Base-by-base conservation (phyloP, 176 grass and related monocot species). In the Cenchrus purpureus region DNA sequence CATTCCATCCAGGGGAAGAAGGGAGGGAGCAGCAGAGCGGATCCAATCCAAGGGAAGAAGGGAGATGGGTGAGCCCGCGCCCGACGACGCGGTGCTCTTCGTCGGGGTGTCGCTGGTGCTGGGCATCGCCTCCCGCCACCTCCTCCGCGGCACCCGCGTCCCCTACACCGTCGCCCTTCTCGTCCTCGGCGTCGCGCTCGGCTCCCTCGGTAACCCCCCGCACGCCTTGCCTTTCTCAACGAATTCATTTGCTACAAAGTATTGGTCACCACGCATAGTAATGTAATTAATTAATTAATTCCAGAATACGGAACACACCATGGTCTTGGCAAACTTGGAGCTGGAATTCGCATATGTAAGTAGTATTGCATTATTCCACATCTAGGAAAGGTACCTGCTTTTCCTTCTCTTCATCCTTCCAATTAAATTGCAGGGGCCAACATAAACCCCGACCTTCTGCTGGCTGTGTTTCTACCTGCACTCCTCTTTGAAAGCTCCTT, bases 111-210 rank as follows among this genome's bases (percentile, higher is more conserved):
- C 95, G 4, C 82, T 98, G 76, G 82, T 98, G 79, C 95, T 98
- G 76, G 95, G 95, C 71, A 98, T 98, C 87, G 92, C 85, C 56
- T 98, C 92, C 32, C 92, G 95, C 77, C 92, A 97, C 70, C 82
- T 97, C 84, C 95, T 98, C 42, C 86, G 82, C 43, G 95, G 95
- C 59, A 98, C 95, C 22, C 91, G 93, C 53, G 93, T 98, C 43
- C 95, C 95, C 72, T 98, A 98, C 87, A 98, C 95, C 53, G 91
- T 95, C 85, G 95, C 95, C 12, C 95, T 98, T 28, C 95, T 98
- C 73, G 20, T 95, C 76, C 85, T 95, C 62, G 95, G 95, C 29
- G 70, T 98, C 77, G 91, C 83, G 57, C 91, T 98, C 8, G 95
- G 95, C 3, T 95, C 85, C 51, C 85, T 95, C 37, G 91, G 92